Conservation (phyloP, 179 eudicot genomes). For the Carnegiea gigantea region DNA sequence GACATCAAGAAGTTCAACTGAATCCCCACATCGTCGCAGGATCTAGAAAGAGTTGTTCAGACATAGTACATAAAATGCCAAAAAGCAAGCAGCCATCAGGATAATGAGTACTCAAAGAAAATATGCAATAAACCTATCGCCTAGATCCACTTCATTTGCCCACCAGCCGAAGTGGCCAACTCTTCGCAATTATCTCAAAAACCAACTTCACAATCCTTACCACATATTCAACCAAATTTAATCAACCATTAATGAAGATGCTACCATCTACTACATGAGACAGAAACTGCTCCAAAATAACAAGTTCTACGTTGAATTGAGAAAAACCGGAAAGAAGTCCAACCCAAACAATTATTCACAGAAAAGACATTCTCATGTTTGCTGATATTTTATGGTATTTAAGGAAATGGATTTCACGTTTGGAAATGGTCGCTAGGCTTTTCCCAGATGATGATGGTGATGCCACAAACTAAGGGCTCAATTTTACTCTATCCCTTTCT, state of each 20-base stretch:
- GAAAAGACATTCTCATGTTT: background rate
- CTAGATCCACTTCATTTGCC: background rate
- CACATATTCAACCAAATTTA: background rate
- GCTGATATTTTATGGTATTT: background rate
- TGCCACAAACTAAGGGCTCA: background rate
- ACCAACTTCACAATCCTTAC: background rate
- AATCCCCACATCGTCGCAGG: conserved; percentile 73
- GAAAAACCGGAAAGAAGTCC: background rate
- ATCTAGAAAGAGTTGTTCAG: conserved; percentile 41
- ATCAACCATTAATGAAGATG: background rate
- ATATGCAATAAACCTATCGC: background rate
- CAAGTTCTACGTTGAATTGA: background rate
- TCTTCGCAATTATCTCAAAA: background rate
- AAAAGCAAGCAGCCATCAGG: background rate
- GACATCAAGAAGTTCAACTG: conserved; percentile 91
- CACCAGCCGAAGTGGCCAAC: background rate
- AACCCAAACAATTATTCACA: background rate
- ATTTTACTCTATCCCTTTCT: background rate
- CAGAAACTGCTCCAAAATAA: no score
- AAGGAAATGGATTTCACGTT: background rate
- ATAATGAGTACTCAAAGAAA: background rate
- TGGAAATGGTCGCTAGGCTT: background rate
- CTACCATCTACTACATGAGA: background rate
- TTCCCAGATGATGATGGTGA: background rate
- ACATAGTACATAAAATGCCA: background rate